Evolutionary conservation across 1,284 basidiomycete species (phyloP), one percentile per base, ranked within the genome.

Genomic region (Marasmius oreades): DNA sequence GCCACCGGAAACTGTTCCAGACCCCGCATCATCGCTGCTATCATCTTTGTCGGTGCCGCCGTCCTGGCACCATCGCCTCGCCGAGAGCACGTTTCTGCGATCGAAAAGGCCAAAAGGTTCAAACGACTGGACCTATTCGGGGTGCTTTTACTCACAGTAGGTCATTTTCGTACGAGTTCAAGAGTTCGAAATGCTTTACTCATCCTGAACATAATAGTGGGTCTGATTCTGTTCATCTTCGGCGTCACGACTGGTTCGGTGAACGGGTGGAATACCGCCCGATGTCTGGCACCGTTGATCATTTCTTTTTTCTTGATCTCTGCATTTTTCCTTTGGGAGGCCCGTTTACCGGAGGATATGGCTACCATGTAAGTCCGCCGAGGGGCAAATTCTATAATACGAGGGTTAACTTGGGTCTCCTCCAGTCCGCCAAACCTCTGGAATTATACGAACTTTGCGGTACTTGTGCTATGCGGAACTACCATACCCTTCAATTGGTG

Each of bases 191-290:
- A 11, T 2, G 14, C n/a, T 22, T 44, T 36, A 8, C 23, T 56
- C 36, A 42, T 37, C 5, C 20, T 53, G 3, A 54, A 28, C 31
- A 46, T 18, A n/a, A 12, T 53, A 72, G 69, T 58, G 20, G 66
- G 70, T 0, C 56, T 76, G 16, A 65, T 76, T 18, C 65, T 81
- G 18, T 78, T 81, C 64, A 75, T 80, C 37, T 80, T 75, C 59
- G 76, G 74, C 2, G 66, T 81, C 26, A 81, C 79, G 2, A 75
- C 76, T 3, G 78, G 77, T 2, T 74, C 77, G 2, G 66, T 69
- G 1, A 59, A 63, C 10, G 77, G 78, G 14, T 82, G 79, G 79
- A 66, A 60, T 1, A 67, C 73, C 0, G 73, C 73, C 0, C 62
- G 52, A 5, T 75, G 78, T 20, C 63, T 81, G 34, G 73, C 68